phyloP scores from a whole-genome alignment of 2,329 filamentous ascomycete genomes.

The Trichoderma aggressivum region DNA sequence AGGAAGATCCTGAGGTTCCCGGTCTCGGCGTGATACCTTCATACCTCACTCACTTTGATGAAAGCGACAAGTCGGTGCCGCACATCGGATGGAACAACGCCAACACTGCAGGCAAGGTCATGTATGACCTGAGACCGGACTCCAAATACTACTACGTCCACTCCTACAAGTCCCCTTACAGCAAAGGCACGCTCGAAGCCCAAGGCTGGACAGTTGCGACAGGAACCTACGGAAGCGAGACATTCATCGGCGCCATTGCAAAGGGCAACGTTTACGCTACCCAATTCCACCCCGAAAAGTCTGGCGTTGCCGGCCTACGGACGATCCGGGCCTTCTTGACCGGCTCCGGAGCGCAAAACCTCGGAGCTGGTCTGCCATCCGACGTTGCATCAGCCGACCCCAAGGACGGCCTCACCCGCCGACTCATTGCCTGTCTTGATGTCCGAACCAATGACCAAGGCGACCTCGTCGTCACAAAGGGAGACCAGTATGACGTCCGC shows the following conservation, averaged over 20 bases:
- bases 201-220: conserved; percentile 92
- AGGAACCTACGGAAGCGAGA: conserved; percentile 79
- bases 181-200: conserved; percentile 67
- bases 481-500: conserved; percentile 96
- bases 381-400: conserved; percentile 24
- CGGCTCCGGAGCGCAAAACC: conserved; percentile 57
- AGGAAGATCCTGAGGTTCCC: conserved; percentile 67
- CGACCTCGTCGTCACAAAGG: conserved; percentile 95
- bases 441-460: conserved; percentile 92
- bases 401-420: conserved; percentile 75
- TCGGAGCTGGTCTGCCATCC: conserved; percentile 33
- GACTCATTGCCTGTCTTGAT: conserved; percentile 93
- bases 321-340: conserved; percentile 82
- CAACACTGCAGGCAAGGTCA: conserved; percentile 52
- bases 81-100: conserved; percentile 99
- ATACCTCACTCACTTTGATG: conserved; percentile 71
- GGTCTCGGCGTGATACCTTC: conserved; percentile 75
- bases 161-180: conserved; percentile 82
- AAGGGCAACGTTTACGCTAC: conserved; percentile 84
- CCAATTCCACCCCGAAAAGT: conserved; percentile 98
- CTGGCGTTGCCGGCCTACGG: conserved; percentile 80
- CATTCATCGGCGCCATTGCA: conserved; percentile 87
- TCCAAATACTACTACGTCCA: conserved; percentile 99
- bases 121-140: conserved; percentile 74
- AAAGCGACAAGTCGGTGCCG: conserved; percentile 80